Conservation (phyloP, 2,329 filamentous ascomycete genomes). For the Aspergillus sp. region DNA sequence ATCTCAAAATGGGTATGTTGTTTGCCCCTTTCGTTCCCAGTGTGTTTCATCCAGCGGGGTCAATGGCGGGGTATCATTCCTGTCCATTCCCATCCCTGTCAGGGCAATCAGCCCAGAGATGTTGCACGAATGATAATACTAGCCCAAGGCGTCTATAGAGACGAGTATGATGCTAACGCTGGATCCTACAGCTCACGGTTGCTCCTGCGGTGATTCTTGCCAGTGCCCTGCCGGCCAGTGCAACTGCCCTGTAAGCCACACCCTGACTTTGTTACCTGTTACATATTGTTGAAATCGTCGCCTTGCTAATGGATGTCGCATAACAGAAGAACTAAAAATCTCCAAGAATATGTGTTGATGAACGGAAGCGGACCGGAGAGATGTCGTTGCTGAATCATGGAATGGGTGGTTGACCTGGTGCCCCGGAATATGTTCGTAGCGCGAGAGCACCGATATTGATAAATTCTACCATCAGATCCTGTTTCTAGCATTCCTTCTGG, state of each 20-base stretch:
- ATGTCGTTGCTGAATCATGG: neutral
- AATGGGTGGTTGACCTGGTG: neutral
- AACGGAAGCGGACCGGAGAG: neutral
- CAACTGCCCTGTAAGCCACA: constrained; percentile 39
- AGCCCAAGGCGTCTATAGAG: neutral
- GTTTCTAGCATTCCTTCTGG: neutral
- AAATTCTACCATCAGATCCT: neutral
- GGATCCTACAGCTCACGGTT: constrained; percentile 31
- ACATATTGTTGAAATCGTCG: neutral
- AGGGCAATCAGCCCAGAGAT: neutral
- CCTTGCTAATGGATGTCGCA: neutral
- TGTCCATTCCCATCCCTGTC: neutral
- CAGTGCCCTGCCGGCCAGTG: constrained; percentile 42
- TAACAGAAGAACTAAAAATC: constrained; percentile 7
- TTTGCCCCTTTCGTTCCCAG: neutral
- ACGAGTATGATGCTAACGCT: neutral
- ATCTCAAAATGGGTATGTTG: constrained; percentile 11
- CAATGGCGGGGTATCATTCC: constrained; percentile 8
- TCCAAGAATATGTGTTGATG: neutral
- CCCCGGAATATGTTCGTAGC: neutral
- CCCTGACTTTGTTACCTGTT: neutral
- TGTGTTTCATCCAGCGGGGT: constrained; percentile 1
- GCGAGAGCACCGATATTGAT: neutral
- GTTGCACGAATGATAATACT: constrained; percentile 6
- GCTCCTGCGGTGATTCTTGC: constrained; percentile 43